A percentile compares a stretch with the other conserved stretches of the same genome.
phyloP scores from a whole-genome alignment of 2,329 filamentous ascomycete genomes.

The Trichocomaceae sp. region DNA sequence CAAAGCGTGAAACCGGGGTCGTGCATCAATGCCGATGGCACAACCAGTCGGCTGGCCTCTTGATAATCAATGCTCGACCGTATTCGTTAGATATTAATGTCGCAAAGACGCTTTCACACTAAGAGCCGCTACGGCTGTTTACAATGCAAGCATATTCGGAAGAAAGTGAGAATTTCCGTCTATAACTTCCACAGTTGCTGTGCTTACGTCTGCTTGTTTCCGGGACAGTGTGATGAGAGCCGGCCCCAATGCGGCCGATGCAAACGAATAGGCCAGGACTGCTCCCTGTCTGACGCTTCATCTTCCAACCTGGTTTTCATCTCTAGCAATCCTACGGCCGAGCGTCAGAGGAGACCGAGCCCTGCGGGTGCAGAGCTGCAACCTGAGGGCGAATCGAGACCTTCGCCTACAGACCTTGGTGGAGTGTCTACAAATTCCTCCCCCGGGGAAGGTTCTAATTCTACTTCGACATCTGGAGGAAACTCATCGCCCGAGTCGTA shows the following conservation, averaged over 20 bases:
- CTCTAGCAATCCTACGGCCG: background rate
- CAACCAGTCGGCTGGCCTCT: too few species aligned
- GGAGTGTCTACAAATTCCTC: background rate
- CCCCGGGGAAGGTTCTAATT: background rate
- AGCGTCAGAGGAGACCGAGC: background rate
- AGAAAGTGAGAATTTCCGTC: background rate
- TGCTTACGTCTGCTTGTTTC: background rate
- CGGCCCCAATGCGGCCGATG: conserved; percentile 9
- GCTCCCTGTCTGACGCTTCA: conserved; percentile 5
- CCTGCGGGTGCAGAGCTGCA: background rate
- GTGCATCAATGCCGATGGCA: background rate
- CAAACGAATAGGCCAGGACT: background rate
- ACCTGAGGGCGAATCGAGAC: background rate
- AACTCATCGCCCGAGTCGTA: background rate
- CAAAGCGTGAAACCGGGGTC: background rate
- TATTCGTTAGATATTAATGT: background rate
- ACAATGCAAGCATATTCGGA: conserved; percentile 13
- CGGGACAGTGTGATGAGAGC: conserved; percentile 3
- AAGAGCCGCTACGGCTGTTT: conserved; percentile 11
- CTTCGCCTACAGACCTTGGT: background rate
- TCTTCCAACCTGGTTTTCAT: conserved; percentile 11
- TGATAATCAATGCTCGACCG: too few species aligned
- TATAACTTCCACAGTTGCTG: background rate
- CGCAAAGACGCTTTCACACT: conserved; percentile 8
- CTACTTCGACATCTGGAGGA: background rate